phyloP scores from a whole-genome alignment of 164 flowering plant species.

The Kalanchoe fedtschenkoi region DNA sequence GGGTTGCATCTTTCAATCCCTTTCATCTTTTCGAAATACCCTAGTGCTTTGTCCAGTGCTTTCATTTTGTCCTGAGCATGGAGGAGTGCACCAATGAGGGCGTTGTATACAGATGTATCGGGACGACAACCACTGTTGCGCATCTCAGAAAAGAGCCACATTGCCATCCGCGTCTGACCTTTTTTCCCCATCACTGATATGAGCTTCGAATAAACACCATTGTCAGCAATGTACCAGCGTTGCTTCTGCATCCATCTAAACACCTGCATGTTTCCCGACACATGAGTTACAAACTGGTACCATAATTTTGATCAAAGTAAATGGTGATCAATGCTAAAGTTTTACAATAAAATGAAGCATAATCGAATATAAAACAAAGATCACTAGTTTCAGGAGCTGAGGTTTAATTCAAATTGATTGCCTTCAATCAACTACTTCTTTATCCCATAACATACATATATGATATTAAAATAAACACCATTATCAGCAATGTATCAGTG shows the following conservation, averaged over 20 bases:
- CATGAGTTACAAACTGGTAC: background rate
- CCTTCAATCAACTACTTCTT: no score
- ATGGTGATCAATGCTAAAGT: no score
- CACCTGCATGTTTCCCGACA: constrained; percentile 35
- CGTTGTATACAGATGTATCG: constrained; percentile 90
- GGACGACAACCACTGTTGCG: constrained; percentile 90
- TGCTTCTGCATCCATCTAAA: constrained; percentile 99
- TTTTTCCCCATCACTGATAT: constrained; percentile 95
- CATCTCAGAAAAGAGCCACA: constrained; percentile 99
- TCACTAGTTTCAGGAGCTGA: no score
- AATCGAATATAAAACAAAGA: no score
- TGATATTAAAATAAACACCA: constrained; percentile 82
- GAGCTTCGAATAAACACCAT: constrained; percentile 82
- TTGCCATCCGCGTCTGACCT: constrained; percentile 87
- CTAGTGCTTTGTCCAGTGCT: constrained; percentile 68
- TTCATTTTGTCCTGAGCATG: constrained; percentile 73
- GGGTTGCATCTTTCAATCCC: constrained; percentile 76
- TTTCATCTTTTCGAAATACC: constrained; percentile 89
- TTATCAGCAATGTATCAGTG: constrained; percentile 88
- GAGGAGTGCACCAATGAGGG: constrained; percentile 84
- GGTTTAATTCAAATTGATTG: no score
- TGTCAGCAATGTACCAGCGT: constrained; percentile 91
- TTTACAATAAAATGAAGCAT: no score
- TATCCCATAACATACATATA: no score
- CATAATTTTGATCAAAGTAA: no score